Evolutionary conservation across 495 filamentous ascomycete species (phyloP).

Genomic region (Podospora pseudocomata): DNA sequence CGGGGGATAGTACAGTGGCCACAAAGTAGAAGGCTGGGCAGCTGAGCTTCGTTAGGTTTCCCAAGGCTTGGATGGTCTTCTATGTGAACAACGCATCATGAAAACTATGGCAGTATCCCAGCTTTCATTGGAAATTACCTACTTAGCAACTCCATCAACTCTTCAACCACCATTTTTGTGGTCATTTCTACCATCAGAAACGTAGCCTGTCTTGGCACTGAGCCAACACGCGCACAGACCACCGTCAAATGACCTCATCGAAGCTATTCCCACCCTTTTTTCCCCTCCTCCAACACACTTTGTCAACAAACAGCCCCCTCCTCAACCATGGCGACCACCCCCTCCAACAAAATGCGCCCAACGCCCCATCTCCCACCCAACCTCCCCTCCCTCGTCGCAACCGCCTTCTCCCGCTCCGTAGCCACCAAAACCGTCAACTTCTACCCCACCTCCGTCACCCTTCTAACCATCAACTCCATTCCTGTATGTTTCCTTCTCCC

Average conservation of each 20-base stretch:
- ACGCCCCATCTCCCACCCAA: no score
- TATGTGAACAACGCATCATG: no score
- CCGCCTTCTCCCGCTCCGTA: constrained; percentile 52
- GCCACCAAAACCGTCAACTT: constrained; percentile 54
- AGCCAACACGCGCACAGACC: constrained; percentile 25
- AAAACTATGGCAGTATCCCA: no score
- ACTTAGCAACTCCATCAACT: no score
- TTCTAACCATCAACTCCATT: constrained; percentile 52
- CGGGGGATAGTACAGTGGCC: no score
- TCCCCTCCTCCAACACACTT: constrained; percentile 5
- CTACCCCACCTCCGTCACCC: constrained; percentile 55
- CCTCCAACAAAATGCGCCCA: constrained; percentile 21
- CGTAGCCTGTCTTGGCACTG: background rate
- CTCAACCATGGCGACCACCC: constrained; percentile 14
- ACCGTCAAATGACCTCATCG: constrained; percentile 33
- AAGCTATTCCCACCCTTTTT: constrained; percentile 27
- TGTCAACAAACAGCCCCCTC: background rate
- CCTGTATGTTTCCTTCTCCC: constrained; percentile 38
- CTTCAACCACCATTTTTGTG: no score
- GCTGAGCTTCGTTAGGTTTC: no score
- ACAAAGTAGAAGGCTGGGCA: no score
- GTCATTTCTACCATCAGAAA: no score
- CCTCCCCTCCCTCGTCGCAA: constrained; percentile 53
- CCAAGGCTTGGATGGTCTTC: no score
- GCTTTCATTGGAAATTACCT: no score